Percentiles rank a stretch among this genome's conserved stretches.
These are phyloP conservation scores for Camellia oleifera DNA, from an alignment of 179 eudicot genomes.

Conservation along the genomic window DNA sequence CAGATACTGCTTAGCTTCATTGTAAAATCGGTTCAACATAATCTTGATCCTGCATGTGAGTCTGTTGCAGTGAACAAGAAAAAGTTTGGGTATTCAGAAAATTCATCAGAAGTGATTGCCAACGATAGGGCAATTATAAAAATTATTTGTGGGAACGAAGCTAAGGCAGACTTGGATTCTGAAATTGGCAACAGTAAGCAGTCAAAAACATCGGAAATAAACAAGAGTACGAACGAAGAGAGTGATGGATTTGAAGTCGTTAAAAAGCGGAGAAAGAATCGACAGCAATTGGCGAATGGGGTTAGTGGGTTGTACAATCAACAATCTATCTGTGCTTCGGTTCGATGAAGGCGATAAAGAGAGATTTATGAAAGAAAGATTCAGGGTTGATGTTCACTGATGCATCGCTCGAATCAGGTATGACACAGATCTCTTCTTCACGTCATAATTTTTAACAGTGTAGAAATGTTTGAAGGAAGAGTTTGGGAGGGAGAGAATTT, in stretches of 20 bases:
- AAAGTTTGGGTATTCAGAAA: conserved; percentile 44
- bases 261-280: conserved; percentile 73
- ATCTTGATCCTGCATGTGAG: conserved; percentile 37
- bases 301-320: conserved; percentile 65
- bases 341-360: conserved; percentile 25
- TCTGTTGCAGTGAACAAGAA: conserved; percentile 31
- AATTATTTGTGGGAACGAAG: conserved; percentile 62
- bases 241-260: conserved; percentile 91
- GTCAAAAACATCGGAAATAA: conserved; percentile 21
- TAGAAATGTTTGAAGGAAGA: not conserved
- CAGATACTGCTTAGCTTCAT: conserved; percentile 95
- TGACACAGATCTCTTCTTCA: conserved; percentile 8
- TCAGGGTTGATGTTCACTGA: no score
- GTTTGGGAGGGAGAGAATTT: not conserved
- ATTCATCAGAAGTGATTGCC: conserved; percentile 69
- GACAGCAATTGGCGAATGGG: conserved; percentile 58
- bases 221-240: conserved; percentile 48
- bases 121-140: conserved; percentile 85
- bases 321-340: conserved; percentile 82
- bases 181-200: conserved; percentile 27
- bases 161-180: conserved; percentile 32
- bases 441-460: not conserved
- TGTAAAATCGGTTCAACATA: conserved; percentile 77
- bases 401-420: not conserved
- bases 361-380: not conserved